Evolutionary conservation across 345 rosid genomes (phyloP).

Genomic region (Lepidium sativum): DNA sequence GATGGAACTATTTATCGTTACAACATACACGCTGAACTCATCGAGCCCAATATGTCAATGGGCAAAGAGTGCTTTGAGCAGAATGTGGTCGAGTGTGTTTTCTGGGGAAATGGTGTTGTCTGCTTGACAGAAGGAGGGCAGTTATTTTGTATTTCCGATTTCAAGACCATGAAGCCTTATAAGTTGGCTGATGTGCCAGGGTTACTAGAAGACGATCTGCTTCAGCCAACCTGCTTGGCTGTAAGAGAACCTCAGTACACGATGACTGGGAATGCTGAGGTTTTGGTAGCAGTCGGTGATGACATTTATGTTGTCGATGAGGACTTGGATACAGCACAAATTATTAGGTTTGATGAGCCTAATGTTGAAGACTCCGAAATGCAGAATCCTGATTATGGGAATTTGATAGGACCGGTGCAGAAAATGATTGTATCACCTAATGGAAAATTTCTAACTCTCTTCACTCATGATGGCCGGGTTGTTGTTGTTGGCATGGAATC

Average conservation of each 20-base stretch:
- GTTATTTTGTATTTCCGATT: conserved; percentile 62
- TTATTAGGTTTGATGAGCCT: conserved; percentile 19
- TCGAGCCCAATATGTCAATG: conserved; percentile 66
- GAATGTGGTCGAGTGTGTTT: conserved; percentile 81
- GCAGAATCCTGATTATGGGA: conserved; percentile 43
- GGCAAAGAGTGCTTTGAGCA: conserved; percentile 87
- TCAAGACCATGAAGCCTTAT: conserved; percentile 48
- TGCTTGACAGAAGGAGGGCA: conserved; percentile 75
- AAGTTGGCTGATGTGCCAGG: conserved; percentile 51
- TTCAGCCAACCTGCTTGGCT: conserved; percentile 54
- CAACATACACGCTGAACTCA: conserved; percentile 60
- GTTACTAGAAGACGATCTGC: conserved; percentile 39
- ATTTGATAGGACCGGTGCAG: conserved; percentile 54
- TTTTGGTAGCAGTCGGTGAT: conserved; percentile 54
- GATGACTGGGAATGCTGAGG: conserved; percentile 78
- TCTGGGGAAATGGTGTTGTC: conserved; percentile 89
- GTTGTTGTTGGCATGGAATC: conserved; percentile 56
- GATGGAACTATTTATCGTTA: conserved; percentile 90
- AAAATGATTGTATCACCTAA: conserved; percentile 75
- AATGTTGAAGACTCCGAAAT: conserved; percentile 30
- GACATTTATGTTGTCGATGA: conserved; percentile 66
- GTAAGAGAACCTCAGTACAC: conserved; percentile 91
- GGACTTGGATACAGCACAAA: conserved; percentile 49
- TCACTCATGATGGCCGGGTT: conserved; percentile 78
- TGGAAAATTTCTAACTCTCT: conserved; percentile 73